A percentile compares a stretch with the other conserved stretches of the same genome.
These are phyloP conservation scores for Lodderomyces oxycetoniae DNA, from an alignment of 1,139 yeast genomes.

Conservation along the genomic window DNA sequence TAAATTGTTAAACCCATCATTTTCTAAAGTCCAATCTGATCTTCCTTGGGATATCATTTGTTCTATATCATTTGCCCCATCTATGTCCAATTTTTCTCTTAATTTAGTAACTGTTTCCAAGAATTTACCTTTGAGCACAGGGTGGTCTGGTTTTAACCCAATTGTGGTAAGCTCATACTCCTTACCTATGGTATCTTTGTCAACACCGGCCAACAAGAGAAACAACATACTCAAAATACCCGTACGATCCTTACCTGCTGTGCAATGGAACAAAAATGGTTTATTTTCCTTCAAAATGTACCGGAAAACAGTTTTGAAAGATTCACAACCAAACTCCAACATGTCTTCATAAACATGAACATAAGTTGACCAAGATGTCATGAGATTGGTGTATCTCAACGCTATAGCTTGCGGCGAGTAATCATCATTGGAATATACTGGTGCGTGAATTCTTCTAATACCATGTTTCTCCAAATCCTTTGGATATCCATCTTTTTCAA, in stretches of 20 bases:
- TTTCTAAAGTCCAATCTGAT: constrained; percentile 36
- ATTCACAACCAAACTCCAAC: constrained; percentile 42
- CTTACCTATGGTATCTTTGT: constrained; percentile 53
- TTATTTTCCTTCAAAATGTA: constrained; percentile 47
- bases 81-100: constrained; percentile 19
- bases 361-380: constrained; percentile 62
- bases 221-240: constrained; percentile 71
- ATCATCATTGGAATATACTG: constrained; percentile 55
- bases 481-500: constrained; percentile 47
- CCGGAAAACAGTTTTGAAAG: constrained; percentile 46
- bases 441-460: constrained; percentile 50
- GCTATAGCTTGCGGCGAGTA: constrained; percentile 67
- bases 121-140: constrained; percentile 33
- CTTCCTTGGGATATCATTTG: constrained; percentile 31
- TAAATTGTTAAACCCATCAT: constrained; percentile 52
- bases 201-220: constrained; percentile 60
- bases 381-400: constrained; percentile 48
- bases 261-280: constrained; percentile 66
- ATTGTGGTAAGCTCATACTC: constrained; percentile 57
- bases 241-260: constrained; percentile 86
- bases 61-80: constrained; percentile 39
- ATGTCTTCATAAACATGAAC: constrained; percentile 61
- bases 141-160: constrained; percentile 55
- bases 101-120: constrained; percentile 26
- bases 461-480: constrained; percentile 33